Conservation (phyloP, 2,329 filamentous ascomycete species). For the Cladosporium oxysporum region DNA sequence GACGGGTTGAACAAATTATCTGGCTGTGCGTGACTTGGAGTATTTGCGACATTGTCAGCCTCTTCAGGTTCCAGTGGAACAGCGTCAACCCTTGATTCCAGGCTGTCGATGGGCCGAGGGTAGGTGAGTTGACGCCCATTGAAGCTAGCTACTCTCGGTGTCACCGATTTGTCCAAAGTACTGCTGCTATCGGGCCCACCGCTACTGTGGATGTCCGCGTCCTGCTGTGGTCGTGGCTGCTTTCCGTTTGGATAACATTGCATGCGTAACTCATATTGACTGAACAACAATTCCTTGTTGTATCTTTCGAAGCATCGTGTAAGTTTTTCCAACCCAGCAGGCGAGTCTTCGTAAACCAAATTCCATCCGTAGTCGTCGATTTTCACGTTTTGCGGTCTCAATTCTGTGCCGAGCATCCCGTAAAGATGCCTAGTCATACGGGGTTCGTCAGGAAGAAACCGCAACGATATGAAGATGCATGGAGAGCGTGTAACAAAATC, state of each 20-base stretch:
- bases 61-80: background rate
- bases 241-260: constrained; percentile 19
- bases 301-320: constrained; percentile 18
- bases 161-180: background rate
- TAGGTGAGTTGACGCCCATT: background rate
- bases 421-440: constrained; percentile 25
- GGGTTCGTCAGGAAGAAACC: constrained; percentile 22
- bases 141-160: background rate
- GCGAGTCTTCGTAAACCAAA: constrained; percentile 25
- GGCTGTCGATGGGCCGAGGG: background rate
- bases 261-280: constrained; percentile 22
- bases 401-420: constrained; percentile 13
- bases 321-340: constrained; percentile 12
- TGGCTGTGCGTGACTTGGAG: background rate
- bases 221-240: background rate
- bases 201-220: background rate
- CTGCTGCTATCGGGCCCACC: background rate
- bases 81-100: background rate
- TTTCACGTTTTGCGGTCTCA: constrained; percentile 18
- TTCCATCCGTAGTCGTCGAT: constrained; percentile 32
- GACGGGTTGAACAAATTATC: background rate
- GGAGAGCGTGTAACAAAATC: constrained; percentile 20
- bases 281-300: constrained; percentile 21
- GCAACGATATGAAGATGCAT: constrained; percentile 31
- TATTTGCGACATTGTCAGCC: background rate